Conservation (phyloP, 768 basidiomycete species). For the Rhodotorula toruloides region DNA sequence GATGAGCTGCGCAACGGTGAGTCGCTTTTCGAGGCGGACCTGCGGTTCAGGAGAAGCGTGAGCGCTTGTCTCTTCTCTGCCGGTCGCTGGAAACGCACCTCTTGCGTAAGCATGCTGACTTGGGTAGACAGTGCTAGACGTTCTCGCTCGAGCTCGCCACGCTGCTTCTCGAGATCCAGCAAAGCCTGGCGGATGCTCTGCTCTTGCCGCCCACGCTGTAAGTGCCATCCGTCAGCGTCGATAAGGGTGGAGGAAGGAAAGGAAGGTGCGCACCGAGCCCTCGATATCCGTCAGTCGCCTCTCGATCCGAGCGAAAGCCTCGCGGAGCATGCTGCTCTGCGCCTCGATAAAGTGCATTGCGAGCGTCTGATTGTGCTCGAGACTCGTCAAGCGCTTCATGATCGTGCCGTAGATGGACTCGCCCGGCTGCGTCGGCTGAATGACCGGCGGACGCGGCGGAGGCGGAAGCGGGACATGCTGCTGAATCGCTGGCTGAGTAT, state of each 20-base stretch:
- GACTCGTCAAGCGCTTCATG: constrained; percentile 78
- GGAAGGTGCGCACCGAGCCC: constrained; percentile 32
- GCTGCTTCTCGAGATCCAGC: constrained; percentile 65
- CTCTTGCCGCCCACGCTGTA: constrained; percentile 65
- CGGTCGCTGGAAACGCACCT: constrained; percentile 53
- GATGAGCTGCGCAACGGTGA: constrained; percentile 80
- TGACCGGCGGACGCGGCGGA: constrained; percentile 8
- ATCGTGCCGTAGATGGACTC: constrained; percentile 96
- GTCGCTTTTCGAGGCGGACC: constrained; percentile 81
- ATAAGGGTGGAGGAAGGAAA: too few species aligned
- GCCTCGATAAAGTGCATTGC: constrained; percentile 82
- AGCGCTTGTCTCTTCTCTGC: neutral
- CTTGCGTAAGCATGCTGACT: constrained; percentile 70
- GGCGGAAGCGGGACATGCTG: neutral
- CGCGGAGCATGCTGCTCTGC: constrained; percentile 69
- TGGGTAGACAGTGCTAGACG: constrained; percentile 63
- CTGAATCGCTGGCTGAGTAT: neutral
- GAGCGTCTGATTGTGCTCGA: constrained; percentile 82
- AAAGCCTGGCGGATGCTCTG: constrained; percentile 62
- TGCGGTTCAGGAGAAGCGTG: constrained; percentile 43
- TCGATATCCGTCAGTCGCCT: constrained; percentile 63
- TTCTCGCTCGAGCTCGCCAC: constrained; percentile 63
- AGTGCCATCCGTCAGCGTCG: neutral
- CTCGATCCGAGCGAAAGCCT: constrained; percentile 65
- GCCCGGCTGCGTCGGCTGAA: constrained; percentile 48